A percentile compares a stretch with the other conserved stretches of the same genome.
Evolutionary conservation across 257 asterid genomes (phyloP).

Genomic region (Solanum habrochaites): DNA sequence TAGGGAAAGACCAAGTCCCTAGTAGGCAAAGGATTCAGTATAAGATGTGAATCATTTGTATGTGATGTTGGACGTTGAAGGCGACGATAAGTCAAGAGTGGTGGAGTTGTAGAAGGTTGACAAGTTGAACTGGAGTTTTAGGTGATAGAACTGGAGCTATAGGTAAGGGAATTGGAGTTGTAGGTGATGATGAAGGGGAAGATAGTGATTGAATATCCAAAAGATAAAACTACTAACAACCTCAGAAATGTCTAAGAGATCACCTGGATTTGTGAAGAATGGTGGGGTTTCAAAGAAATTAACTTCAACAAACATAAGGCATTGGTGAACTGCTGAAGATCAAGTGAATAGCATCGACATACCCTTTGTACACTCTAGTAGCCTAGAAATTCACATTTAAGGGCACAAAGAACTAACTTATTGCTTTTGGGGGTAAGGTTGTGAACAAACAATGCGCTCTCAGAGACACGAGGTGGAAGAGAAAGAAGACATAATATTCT

Average conservation of each 20-base stretch:
- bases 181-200: neutral
- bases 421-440: neutral
- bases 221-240: neutral
- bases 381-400: neutral
- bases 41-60: neutral
- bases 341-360: neutral
- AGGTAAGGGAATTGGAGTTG: neutral
- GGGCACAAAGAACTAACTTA: neutral
- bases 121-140: neutral
- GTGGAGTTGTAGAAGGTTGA: neutral
- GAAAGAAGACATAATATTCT: neutral
- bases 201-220: neutral
- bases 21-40: neutral
- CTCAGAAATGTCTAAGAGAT: neutral
- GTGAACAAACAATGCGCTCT: neutral
- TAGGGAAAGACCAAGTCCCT: neutral
- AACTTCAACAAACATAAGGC: neutral
- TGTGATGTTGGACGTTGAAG: neutral
- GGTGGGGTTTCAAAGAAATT: neutral
- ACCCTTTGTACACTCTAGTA: neutral
- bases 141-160: neutral
- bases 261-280: neutral
- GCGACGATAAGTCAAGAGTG: neutral
- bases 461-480: neutral
- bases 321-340: neutral